A percentile compares a stretch with the other conserved stretches of the same genome.
phyloP scores from a whole-genome alignment of 768 basidiomycete genomes.

The Rhodosporidiobolus odoratus region DNA sequence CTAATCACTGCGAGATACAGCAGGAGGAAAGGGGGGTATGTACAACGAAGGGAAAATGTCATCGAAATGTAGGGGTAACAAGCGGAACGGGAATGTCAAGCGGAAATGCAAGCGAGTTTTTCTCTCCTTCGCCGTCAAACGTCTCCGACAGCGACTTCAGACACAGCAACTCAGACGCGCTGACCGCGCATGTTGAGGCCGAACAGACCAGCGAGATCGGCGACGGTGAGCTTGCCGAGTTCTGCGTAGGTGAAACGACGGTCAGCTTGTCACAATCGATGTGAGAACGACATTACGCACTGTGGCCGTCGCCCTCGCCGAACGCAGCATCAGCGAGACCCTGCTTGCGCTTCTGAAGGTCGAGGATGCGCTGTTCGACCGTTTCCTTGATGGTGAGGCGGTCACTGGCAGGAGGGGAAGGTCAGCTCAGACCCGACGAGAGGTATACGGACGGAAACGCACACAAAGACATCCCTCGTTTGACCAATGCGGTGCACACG shows the following conservation, averaged over 20 bases:
- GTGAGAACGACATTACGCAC: background rate
- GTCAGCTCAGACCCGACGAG: background rate
- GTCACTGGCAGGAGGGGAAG: conserved; percentile 35
- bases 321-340: conserved; percentile 44
- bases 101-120: background rate
- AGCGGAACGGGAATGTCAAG: background rate
- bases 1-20: too few species aligned
- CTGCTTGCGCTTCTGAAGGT: conserved; percentile 58
- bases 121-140: too few species aligned
- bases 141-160: background rate
- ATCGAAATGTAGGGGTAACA: too few species aligned
- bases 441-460: background rate
- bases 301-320: conserved; percentile 27
- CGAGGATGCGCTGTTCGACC: conserved; percentile 62
- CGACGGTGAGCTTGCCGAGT: conserved; percentile 29
- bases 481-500: conserved; percentile 49
- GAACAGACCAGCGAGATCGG: conserved; percentile 22
- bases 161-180: background rate
- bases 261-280: background rate
- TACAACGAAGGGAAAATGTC: too few species aligned
- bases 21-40: too few species aligned
- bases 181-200: conserved; percentile 1
- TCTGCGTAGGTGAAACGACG: background rate
- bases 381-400: conserved; percentile 47
- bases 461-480: background rate